Base-by-base conservation (phyloP, 2,329 filamentous ascomycete genomes). In the Aureobasidium musti region DNA sequence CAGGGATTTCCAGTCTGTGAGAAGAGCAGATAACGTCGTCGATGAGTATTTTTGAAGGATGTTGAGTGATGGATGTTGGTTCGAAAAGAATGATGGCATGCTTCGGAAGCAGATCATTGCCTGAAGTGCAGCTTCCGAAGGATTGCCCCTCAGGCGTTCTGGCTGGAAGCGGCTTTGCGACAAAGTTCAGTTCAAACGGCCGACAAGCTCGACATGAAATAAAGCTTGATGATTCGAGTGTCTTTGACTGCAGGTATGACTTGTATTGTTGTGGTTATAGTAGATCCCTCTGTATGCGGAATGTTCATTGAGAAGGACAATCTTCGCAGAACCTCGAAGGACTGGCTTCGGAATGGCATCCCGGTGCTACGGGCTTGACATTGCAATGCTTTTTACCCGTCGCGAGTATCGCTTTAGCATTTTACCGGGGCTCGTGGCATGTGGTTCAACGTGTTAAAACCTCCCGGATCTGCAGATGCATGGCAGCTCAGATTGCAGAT, bases 61-160 rank as follows among this genome's bases (percentile, higher is more conserved):
- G 53, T 39, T 23, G 35, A 41, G 35, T 13, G 49, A 21, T 19
- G 1, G 6, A 19, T 21, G 19, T 37, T 17, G 11, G n/a, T 11
- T 50, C 13, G 35, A 56, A 52, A 23, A 30, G 33, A 17, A 28
- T 56, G 52, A 23, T 56, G 52, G 33, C 52, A 56, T 39, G 33
- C 21, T 56, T 56, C 53, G 53, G 53, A 56, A 56, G 53, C 21
- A 19, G 52, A 39, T 26, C 30, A 21, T 21, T 56, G 52, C 33
- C 52, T 26, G 49, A 39, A 56, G 53, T 56, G 53, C 53, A 26
- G 33, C 53, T 56, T 56, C 53, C 53, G 53, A 56, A n/a, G 33
- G 3, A 1, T 14, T 2, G 7, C 49, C 49, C 28, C 19, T 21
- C 28, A 17, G 5, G 26, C 13, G 14, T 19, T 17, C 11, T 30